phyloP scores from a whole-genome alignment of 2,329 filamentous ascomycete species.

The Setomelanomma holmii region DNA sequence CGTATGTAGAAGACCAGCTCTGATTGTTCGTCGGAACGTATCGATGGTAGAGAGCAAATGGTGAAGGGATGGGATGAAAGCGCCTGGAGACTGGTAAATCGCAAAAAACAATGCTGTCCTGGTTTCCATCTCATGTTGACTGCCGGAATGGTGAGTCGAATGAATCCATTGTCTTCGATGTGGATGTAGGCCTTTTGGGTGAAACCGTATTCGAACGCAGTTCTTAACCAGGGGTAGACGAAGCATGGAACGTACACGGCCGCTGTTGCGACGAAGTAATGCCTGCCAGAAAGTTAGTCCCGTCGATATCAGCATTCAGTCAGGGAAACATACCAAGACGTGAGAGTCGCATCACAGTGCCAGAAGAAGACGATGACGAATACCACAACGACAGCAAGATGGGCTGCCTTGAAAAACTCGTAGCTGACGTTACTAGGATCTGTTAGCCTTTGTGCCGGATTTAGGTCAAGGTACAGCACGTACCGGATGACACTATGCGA shows the following conservation, averaged over 20 bases:
- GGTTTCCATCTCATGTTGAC: constrained; percentile 55
- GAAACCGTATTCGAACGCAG: constrained; percentile 60
- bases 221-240: constrained; percentile 55
- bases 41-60: constrained; percentile 57
- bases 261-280: constrained; percentile 67
- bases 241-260: constrained; percentile 60
- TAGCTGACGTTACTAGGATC: constrained; percentile 59
- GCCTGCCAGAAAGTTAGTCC: constrained; percentile 46
- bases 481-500: constrained; percentile 59
- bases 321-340: constrained; percentile 56
- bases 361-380: constrained; percentile 68
- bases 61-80: constrained; percentile 64
- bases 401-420: constrained; percentile 67
- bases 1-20: constrained; percentile 63
- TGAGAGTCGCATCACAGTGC: constrained; percentile 64
- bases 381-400: constrained; percentile 60
- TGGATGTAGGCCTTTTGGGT: constrained; percentile 52
- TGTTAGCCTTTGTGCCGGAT: too few relatives aligned
- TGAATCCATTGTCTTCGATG: constrained; percentile 27
- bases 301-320: not conserved
- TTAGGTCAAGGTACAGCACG: too few relatives aligned
- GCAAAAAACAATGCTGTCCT: constrained; percentile 64
- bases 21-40: not conserved
- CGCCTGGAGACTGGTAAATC: constrained; percentile 54
- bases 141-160: constrained; percentile 25